Evolutionary conservation across 2,329 filamentous ascomycete genomes (phyloP), one percentile per base, ranked within the genome.

Genomic region (Zasmidium cellare): DNA sequence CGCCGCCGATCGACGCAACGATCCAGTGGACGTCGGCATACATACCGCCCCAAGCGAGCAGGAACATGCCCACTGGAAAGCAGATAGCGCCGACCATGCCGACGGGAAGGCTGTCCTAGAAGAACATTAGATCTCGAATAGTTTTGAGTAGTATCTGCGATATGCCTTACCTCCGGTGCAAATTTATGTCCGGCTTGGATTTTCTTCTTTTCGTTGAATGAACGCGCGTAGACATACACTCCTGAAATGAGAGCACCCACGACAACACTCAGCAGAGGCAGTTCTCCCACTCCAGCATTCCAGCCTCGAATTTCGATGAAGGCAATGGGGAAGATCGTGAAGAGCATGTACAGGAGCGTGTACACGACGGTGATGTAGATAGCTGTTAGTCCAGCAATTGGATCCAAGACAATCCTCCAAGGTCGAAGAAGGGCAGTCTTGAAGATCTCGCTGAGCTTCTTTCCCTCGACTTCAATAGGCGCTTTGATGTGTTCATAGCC

Each of bases 321-420:
- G 28, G 91, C 86, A 65, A 90, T 79, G 0, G 79, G 79, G 65
- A 75, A 80, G 24, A 77, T 78, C 7, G 74, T 73, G 68, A 80
- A 80, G 3, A 80, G 71, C 76, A 80, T 78, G 68, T 80, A 80
- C 1, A 80, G 71, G 5, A 77, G 78, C 16, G 77, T 78, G 65
- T 80, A 81, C 57, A 80, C 77, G 65, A 82, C 86, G 56, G 86
- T 85, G 77, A 87, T 82, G 75, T 89, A 90, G 23, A 90, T 76
- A 38, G 82, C 83, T 2, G 85, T 77, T 9, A 89, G 75, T 11
- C 88, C 70, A 22, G 89, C 84, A 62, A 89, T 90, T 1, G 88
- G 88, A 68, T 91, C 88, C 77, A 90, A 87, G 11, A 91, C 80
- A 53, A 91, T 79, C 47, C 87, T 76, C 85, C 87, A 88, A 1